Base-by-base conservation (phyloP, 1,284 basidiomycete genomes). In the Moesziomyces globuligerus region DNA sequence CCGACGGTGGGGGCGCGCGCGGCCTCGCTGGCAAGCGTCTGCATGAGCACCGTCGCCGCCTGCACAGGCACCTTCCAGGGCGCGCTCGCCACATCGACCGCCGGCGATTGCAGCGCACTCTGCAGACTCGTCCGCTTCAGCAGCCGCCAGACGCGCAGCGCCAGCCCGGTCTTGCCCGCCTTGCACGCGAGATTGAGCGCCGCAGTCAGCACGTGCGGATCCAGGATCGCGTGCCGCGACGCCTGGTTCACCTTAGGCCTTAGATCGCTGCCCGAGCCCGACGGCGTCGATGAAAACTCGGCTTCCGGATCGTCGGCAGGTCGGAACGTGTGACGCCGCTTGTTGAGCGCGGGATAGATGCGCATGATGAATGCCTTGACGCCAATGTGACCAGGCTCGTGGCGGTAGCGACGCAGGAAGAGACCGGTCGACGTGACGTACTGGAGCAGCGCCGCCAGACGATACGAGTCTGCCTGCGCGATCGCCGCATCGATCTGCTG, bases 111-210 rank as follows among this genome's bases (percentile, higher is more conserved):
- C 26, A 53, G 42, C 24, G 49, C 47, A 42, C 72, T 74, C 32
- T 71, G 58, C 20, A 61, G 24, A 41, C 68, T 70, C 17, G 55
- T 59, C 9, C 66, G 67, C 55, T 76, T 76, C 32, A 73, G 49
- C n/a, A 75, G 45, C 34, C 57, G 66, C 74, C 74, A 78, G n/a
- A 78, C 36, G 18, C 69, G 68, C 42, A 78, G 26, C 11, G 61
- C 62, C 10, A 78, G 48, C 18, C 57, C 59, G 1, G 62, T 58
- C 40, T 68, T 66, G 23, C 74, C 74, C 20, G 67, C 69, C 21
- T 57, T 60, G 23, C 54, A 70, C 2, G 70, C 75, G 3, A 78
- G 56, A 21, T 72, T 61, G 45, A 76, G 62, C 24, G 56, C 47
- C 3, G 74, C 70, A 1, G 65, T 69, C 45, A 72, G 32, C 11